These are phyloP conservation scores for Ambrosiella cleistominuta DNA, from an alignment of 2,329 filamentous ascomycete genomes.

Conservation along the genomic window DNA sequence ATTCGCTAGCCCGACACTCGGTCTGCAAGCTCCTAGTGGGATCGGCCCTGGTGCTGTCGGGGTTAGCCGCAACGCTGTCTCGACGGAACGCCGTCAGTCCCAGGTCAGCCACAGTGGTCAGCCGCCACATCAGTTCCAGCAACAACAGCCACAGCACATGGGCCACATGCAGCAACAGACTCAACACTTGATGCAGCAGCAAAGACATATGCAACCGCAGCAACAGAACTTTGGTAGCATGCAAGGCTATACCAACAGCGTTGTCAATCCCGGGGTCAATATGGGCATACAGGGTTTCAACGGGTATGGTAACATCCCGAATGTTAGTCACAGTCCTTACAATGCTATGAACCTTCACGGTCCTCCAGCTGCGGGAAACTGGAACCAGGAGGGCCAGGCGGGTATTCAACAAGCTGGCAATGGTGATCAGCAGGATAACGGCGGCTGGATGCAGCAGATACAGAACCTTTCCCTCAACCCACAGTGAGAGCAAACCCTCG, in stretches of 20 bases:
- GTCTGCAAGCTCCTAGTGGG: conserved; percentile 50
- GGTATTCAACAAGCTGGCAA: background rate
- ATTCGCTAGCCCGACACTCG: conserved; percentile 63
- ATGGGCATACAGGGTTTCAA: background rate
- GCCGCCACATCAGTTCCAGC: conserved; percentile 5
- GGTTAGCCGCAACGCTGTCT: conserved; percentile 30
- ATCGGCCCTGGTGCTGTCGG: conserved; percentile 50
- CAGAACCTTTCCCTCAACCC: conserved; percentile 57
- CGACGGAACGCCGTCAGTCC: conserved; percentile 32
- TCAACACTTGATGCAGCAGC: conserved; percentile 4
- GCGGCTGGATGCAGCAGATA: conserved; percentile 45
- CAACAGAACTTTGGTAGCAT: background rate
- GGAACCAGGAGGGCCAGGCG: background rate
- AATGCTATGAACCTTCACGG: background rate
- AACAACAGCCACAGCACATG: conserved; percentile 23
- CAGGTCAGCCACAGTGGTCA: conserved; percentile 20
- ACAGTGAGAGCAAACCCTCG: conserved; percentile 22
- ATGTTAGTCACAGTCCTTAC: conserved; percentile 9
- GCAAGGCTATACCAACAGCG: background rate
- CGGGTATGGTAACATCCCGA: conserved; percentile 6
- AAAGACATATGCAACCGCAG: background rate
- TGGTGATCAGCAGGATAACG: conserved; percentile 16
- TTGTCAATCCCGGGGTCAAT: background rate
- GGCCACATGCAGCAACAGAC: conserved; percentile 14
- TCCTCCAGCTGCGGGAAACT: background rate